These are phyloP conservation scores for Phytopythium delawarense DNA, from an alignment of 352 stramenopile species.

Conservation along the genomic window DNA sequence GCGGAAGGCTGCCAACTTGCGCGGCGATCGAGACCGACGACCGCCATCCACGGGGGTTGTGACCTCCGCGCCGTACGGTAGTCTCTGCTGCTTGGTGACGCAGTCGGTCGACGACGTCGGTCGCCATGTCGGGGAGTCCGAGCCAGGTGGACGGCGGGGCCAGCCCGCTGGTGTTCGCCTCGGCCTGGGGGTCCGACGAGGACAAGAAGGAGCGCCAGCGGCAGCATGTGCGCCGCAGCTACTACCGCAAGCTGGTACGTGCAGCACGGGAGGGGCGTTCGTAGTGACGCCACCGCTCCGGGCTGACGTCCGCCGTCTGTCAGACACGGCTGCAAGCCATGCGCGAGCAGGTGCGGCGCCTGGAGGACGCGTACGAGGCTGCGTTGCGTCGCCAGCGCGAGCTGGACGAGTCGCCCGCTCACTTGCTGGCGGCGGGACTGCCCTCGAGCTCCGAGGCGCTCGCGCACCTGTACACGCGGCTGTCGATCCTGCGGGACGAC, in stretches of 20 bases:
- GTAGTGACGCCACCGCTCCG: not conserved
- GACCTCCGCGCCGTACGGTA: no score
- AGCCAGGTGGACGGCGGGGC: not conserved
- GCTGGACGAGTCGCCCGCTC: slow-evolving; percentile 1
- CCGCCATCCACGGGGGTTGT: no score
- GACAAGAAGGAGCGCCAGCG: slow-evolving; percentile 44
- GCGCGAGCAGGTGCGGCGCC: slow-evolving; percentile 24
- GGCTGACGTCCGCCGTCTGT: not conserved
- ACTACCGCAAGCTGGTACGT: slow-evolving; percentile 32
- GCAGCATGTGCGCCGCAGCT: slow-evolving; percentile 49
- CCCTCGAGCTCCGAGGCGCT: slow-evolving; percentile 16
- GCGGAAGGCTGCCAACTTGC: no score
- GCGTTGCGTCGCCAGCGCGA: slow-evolving; percentile 17
- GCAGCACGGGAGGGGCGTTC: no score
- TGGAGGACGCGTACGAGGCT: slow-evolving; percentile 33
- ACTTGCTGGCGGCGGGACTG: slow-evolving; percentile 6
- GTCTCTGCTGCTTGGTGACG: not conserved
- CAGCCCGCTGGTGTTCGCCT: slow-evolving; percentile 3
- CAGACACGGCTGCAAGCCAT: slow-evolving; percentile 36
- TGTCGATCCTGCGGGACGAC: slow-evolving; percentile 45
- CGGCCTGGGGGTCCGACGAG: slow-evolving; percentile 8
- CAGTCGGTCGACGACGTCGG: not conserved
- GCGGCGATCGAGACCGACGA: no score
- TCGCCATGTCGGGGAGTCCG: not conserved
- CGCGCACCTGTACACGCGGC: slow-evolving; percentile 42